Evolutionary conservation across 2,329 filamentous ascomycete genomes (phyloP).

Genomic region (Mycosphaerella arachidis): DNA sequence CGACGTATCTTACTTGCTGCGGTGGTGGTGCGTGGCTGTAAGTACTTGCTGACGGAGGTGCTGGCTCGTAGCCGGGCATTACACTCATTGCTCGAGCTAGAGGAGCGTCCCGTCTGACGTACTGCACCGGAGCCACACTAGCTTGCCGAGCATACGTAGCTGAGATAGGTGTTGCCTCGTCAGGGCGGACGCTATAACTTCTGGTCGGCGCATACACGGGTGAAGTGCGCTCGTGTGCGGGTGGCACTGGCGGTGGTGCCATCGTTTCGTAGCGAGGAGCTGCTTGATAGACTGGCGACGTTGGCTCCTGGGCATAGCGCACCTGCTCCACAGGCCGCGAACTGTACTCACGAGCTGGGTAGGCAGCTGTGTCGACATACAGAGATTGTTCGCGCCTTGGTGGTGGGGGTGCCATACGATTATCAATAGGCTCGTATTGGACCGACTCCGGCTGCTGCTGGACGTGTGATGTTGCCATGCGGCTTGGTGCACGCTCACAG

Average conservation of each 20-base stretch:
- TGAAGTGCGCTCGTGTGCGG: slow-evolving; percentile 34
- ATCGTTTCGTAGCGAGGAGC: slow-evolving; percentile 17
- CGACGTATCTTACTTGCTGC: slow-evolving; percentile 37
- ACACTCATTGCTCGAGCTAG: slow-evolving; percentile 38
- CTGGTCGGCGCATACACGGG: slow-evolving; percentile 23
- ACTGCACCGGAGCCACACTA: slow-evolving; percentile 42
- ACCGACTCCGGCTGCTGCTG: slow-evolving; percentile 28
- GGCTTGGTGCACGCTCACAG: slow-evolving; percentile 58
- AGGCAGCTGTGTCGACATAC: slow-evolving; percentile 29
- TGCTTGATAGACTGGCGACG: slow-evolving; percentile 28
- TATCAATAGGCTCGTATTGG: slow-evolving; percentile 44
- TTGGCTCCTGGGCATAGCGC: slow-evolving; percentile 24
- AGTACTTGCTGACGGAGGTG: slow-evolving; percentile 7
- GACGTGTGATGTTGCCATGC: slow-evolving; percentile 35
- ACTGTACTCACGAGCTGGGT: slow-evolving; percentile 22
- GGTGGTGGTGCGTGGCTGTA: slow-evolving; percentile 17
- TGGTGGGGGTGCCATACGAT: slow-evolving; percentile 27
- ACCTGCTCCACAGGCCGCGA: slow-evolving; percentile 15
- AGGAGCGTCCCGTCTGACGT: slow-evolving; percentile 29
- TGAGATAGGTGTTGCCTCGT: slow-evolving; percentile 49
- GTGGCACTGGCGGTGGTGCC: slow-evolving; percentile 17
- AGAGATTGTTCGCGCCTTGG: slow-evolving; percentile 22
- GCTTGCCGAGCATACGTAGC: slow-evolving; percentile 23
- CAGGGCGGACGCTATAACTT: slow-evolving; percentile 36
- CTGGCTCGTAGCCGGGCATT: slow-evolving; percentile 31